A percentile compares a stretch with the other conserved stretches of the same genome.
These are phyloP conservation scores for Aureobasidium leucospermi DNA, from an alignment of 2,329 filamentous ascomycete species.

Conservation along the genomic window DNA sequence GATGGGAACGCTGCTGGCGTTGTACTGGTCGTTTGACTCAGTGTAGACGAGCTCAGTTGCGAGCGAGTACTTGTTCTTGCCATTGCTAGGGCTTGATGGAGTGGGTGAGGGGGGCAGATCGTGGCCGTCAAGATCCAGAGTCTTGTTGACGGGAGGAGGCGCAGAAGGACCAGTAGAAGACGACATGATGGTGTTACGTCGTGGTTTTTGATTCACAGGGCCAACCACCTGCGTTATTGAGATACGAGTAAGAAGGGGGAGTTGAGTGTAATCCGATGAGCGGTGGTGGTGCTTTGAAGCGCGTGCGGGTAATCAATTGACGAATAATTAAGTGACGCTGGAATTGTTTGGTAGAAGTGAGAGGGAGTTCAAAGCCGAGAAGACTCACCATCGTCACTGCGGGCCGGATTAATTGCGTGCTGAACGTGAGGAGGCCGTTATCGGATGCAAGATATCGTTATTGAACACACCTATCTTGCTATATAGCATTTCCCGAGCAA, in stretches of 20 bases:
- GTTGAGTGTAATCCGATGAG: neutral
- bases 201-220: conserved; percentile 9
- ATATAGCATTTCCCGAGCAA: too few relatives aligned
- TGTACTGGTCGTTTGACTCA: conserved; percentile 94
- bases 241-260: neutral
- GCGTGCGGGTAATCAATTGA: neutral
- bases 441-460: too few relatives aligned
- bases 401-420: too few relatives aligned
- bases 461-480: too few relatives aligned
- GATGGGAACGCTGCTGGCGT: conserved; percentile 90
- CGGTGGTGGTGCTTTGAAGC: neutral
- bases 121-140: conserved; percentile 74
- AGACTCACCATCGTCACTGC: neutral
- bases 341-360: too few relatives aligned
- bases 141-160: conserved; percentile 21
- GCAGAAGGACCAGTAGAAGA: conserved; percentile 2
- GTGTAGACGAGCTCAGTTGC: conserved; percentile 96
- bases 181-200: conserved; percentile 3
- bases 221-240: conserved; percentile 3
- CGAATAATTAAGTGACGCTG: too few relatives aligned
- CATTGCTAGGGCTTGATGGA: conserved; percentile 80
- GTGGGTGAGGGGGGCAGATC: conserved; percentile 85
- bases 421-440: too few relatives aligned
- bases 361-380: neutral
- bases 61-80: conserved; percentile 74